Evolutionary conservation across 106 monocot genomes (phyloP).

Genomic region (Agapanthus africanus): DNA sequence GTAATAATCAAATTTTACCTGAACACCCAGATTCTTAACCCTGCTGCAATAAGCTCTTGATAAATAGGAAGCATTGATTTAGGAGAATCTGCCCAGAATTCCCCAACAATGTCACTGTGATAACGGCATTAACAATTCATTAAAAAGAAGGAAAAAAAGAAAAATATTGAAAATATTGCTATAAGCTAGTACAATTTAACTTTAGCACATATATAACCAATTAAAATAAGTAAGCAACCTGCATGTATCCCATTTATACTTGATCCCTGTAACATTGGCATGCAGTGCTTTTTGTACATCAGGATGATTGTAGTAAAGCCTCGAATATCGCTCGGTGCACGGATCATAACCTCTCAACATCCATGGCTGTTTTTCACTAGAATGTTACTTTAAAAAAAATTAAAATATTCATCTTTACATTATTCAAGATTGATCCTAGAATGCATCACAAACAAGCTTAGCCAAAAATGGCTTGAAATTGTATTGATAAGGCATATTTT

Average conservation of each 20-base stretch:
- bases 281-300: constrained; percentile 84
- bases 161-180: no score
- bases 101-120: constrained; percentile 61
- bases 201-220: no score
- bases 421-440: no score
- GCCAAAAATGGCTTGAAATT: no score
- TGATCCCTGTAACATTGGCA: constrained; percentile 77
- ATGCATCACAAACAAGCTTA: no score
- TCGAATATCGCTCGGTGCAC: constrained; percentile 59
- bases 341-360: constrained; percentile 84
- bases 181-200: no score
- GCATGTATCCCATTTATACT: constrained; percentile 79
- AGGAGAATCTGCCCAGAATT: constrained; percentile 79
- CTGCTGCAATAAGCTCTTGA: constrained; percentile 70
- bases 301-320: constrained; percentile 60
- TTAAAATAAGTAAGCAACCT: no score
- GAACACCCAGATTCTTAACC: constrained; percentile 86
- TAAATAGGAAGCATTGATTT: constrained; percentile 95
- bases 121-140: not conserved
- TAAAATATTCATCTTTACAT: no score
- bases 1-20: constrained; percentile 40
- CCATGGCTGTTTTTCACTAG: constrained; percentile 53
- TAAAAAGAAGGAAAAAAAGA: not conserved
- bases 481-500: no score
- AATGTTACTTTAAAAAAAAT: no score